Conservation (phyloP, 257 asterid species). For the Thymus mandschuricus region DNA sequence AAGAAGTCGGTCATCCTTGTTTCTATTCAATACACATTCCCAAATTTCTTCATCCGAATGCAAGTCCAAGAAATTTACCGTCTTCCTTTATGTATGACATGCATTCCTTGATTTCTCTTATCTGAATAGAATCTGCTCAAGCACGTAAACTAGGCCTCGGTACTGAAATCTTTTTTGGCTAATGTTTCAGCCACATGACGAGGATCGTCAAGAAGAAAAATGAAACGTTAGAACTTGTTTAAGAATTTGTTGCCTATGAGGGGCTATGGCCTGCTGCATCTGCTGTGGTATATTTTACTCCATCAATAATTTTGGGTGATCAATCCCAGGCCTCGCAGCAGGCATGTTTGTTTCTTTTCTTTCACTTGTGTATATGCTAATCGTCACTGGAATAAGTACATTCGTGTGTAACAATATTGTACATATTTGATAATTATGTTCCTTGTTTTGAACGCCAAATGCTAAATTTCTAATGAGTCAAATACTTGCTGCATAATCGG, state of each 20-base stretch:
- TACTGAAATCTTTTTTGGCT: conserved; percentile 22
- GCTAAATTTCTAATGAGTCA: conserved; percentile 20
- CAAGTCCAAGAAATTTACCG: background rate
- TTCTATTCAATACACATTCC: background rate
- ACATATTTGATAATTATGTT: background rate
- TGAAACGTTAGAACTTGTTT: conserved; percentile 23
- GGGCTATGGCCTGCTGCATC: conserved; percentile 8
- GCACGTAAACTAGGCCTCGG: background rate
- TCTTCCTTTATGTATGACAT: background rate
- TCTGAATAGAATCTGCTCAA: background rate
- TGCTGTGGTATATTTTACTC: conserved; percentile 20
- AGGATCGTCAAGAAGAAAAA: conserved; percentile 36
- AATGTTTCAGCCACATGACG: conserved; percentile 40
- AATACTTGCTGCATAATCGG: conserved; percentile 13
- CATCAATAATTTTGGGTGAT: background rate
- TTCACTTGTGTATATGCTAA: conserved; percentile 8
- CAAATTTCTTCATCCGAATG: background rate
- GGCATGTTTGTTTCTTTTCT: background rate
- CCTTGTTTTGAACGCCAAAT: conserved; percentile 24
- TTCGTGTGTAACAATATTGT: background rate
- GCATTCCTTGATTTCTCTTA: background rate
- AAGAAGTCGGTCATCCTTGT: conserved; percentile 4
- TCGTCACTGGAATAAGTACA: background rate
- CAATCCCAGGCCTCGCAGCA: background rate
- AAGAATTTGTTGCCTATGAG: background rate